Evolutionary conservation across 768 basidiomycete genomes (phyloP).

Genomic region (Calocera viscosa): DNA sequence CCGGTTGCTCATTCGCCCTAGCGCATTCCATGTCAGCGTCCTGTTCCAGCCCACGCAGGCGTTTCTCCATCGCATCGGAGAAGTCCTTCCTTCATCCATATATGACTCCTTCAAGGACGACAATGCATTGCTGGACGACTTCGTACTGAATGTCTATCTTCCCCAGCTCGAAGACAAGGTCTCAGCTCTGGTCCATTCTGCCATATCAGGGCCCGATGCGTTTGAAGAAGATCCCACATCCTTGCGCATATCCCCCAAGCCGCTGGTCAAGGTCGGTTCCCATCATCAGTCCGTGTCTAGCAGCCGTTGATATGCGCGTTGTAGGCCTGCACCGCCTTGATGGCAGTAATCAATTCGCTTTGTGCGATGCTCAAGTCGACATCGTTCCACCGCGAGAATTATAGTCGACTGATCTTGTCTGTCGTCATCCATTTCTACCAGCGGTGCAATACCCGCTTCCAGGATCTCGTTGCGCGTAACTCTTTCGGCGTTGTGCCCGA

Average conservation of each 20-base stretch:
- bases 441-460: slow-evolving; percentile 78
- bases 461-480: slow-evolving; percentile 44
- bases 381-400: slow-evolving; percentile 91
- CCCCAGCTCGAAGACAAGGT: slow-evolving; percentile 95
- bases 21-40: slow-evolving; percentile 87
- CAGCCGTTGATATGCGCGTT: background rate
- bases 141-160: slow-evolving; percentile 82
- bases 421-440: slow-evolving; percentile 96
- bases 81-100: slow-evolving; percentile 57
- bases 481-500: slow-evolving; percentile 28
- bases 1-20: slow-evolving; percentile 70
- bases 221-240: slow-evolving; percentile 73
- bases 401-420: slow-evolving; percentile 82
- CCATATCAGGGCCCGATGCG: slow-evolving; percentile 71
- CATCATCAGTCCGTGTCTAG: background rate
- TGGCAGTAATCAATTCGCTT: slow-evolving; percentile 81
- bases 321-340: slow-evolving; percentile 70
- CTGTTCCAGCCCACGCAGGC: slow-evolving; percentile 88
- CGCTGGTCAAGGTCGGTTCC: slow-evolving; percentile 57
- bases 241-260: slow-evolving; percentile 49
- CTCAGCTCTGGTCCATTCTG: slow-evolving; percentile 70
- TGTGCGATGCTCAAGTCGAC: slow-evolving; percentile 83
- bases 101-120: slow-evolving; percentile 50
- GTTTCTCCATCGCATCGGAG: slow-evolving; percentile 62
- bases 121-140: slow-evolving; percentile 72